These are phyloP conservation scores for Microdochium bolleyi DNA, from an alignment of 2,329 filamentous ascomycete species.

Conservation along the genomic window DNA sequence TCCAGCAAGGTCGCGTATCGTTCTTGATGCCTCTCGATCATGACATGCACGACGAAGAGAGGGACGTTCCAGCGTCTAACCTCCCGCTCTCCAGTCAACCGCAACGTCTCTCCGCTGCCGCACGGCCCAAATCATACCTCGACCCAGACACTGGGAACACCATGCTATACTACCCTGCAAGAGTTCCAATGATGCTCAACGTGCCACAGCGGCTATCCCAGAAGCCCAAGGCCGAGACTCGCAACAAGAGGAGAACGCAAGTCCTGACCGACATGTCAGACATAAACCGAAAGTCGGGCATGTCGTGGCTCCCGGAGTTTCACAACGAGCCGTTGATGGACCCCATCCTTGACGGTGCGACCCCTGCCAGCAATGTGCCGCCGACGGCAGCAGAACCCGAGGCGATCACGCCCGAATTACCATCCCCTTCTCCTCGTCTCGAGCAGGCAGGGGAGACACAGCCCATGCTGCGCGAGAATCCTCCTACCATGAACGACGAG, in stretches of 20 bases:
- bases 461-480: constrained; percentile 3
- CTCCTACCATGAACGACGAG: constrained; percentile 5
- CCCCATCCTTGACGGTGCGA: constrained; percentile 16
- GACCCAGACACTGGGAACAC: constrained; percentile 60
- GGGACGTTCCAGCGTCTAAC: constrained; percentile 10
- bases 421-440: not conserved
- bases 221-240: constrained; percentile 52
- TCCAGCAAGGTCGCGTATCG: not conserved
- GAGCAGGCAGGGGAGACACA: constrained; percentile 5
- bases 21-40: not conserved
- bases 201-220: constrained; percentile 81
- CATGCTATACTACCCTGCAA: constrained; percentile 94
- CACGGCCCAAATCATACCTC: constrained; percentile 48
- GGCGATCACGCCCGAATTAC: not conserved
- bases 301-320: constrained; percentile 20
- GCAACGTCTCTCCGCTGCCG: constrained; percentile 13
- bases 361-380: constrained; percentile 4
- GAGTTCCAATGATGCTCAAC: constrained; percentile 88
- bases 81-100: constrained; percentile 9
- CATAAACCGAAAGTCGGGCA: constrained; percentile 21
- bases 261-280: constrained; percentile 56
- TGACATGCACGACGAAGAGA: constrained; percentile 11
- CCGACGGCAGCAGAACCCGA: not conserved
- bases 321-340: constrained; percentile 18
- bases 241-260: constrained; percentile 67